A percentile compares a stretch with the other conserved stretches of the same genome.
Evolutionary conservation across 139 green algal species (phyloP).

Genomic region (Chlamydomonas incerta): DNA sequence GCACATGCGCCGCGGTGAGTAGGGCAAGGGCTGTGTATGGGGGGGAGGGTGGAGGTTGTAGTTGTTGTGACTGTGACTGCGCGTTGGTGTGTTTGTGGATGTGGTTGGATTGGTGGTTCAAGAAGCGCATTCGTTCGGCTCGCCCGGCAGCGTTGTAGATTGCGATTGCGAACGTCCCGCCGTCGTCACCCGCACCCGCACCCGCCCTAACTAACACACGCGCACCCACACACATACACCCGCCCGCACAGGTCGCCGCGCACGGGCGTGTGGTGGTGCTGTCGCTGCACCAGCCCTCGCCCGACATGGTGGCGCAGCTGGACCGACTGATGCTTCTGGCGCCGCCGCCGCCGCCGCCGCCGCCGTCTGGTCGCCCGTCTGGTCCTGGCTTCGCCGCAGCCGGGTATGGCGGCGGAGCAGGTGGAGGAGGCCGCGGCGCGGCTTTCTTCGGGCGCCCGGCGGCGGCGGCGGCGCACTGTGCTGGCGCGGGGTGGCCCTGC

Average conservation of each 20-base stretch:
- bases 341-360: neutral
- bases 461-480: neutral
- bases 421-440: constrained; percentile 37
- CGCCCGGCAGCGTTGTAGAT: too few relatives aligned
- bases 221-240: too few relatives aligned
- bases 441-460: constrained; percentile 63
- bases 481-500: constrained; percentile 35
- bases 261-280: constrained; percentile 73
- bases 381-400: too few relatives aligned
- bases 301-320: constrained; percentile 72
- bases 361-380: too few relatives aligned
- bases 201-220: too few relatives aligned
- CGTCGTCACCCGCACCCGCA: too few relatives aligned
- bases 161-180: too few relatives aligned
- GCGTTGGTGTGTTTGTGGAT: too few relatives aligned
- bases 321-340: constrained; percentile 75
- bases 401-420: too few relatives aligned
- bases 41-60: neutral
- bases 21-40: neutral
- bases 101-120: too few relatives aligned
- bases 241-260: constrained; percentile 39
- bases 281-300: constrained; percentile 84
- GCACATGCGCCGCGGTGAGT: constrained; percentile 63
- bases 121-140: too few relatives aligned
- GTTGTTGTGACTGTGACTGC: too few relatives aligned